phyloP scores from a whole-genome alignment of 331 rosid genomes.

The Pyracantha coccinea region DNA sequence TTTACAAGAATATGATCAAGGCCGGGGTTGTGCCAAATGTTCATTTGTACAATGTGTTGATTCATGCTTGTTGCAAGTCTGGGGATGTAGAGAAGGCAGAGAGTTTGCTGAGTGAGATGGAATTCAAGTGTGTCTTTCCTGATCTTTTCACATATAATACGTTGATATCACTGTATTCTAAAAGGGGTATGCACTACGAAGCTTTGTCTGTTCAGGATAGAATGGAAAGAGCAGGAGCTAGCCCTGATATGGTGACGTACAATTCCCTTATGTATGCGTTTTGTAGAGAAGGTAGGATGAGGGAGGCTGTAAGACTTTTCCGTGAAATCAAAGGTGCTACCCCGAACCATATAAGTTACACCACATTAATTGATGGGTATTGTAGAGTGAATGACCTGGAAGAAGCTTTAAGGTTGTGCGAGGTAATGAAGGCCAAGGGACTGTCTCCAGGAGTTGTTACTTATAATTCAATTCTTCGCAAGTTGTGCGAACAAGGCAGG shows the following conservation, averaged over 20 bases:
- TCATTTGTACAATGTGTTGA: conserved; percentile 64
- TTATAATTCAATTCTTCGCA: conserved; percentile 71
- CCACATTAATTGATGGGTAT: conserved; percentile 80
- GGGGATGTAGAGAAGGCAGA: conserved; percentile 70
- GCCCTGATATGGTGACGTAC: conserved; percentile 63
- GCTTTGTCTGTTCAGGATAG: conserved; percentile 61
- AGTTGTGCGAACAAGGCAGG: conserved; percentile 71
- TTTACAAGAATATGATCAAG: conserved; percentile 46
- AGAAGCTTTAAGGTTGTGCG: conserved; percentile 51
- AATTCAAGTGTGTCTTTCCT: conserved; percentile 44
- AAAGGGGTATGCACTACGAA: conserved; percentile 74
- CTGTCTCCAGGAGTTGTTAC: conserved; percentile 71
- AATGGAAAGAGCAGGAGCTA: conserved; percentile 73
- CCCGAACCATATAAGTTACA: conserved; percentile 70
- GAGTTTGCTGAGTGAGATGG: conserved; percentile 62
- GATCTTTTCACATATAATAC: conserved; percentile 83
- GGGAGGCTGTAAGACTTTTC: conserved; percentile 72
- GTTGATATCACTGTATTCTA: conserved; percentile 64
- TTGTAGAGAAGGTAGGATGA: conserved; percentile 81
- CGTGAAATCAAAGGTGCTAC: conserved; percentile 47
- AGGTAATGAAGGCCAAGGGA: conserved; percentile 65
- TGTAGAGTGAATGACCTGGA: conserved; percentile 59
- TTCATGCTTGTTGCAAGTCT: conserved; percentile 79
- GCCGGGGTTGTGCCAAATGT: conserved; percentile 47
- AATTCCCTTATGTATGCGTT: conserved; percentile 81